Evolutionary conservation across 306 rosid species (phyloP), one percentile per base, ranked within the genome.

Genomic region (Astragalus membranaceus): DNA sequence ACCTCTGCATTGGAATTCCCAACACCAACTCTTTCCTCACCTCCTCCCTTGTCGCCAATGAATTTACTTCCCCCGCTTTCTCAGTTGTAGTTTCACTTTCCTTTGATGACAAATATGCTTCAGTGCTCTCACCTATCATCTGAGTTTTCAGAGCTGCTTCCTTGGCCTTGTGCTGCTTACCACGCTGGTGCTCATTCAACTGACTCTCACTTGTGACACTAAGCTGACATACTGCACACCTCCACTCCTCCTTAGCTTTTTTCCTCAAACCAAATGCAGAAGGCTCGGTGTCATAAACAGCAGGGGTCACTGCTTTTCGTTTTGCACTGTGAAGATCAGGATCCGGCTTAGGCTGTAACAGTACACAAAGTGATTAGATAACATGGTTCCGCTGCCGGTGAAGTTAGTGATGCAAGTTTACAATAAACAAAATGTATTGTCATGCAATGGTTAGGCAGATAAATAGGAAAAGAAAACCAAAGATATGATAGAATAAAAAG

Each of bases 101-200:
- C 49, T 69, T 20, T 20, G 23, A 20, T 20, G 23, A 20, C 6
- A 63, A 37, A 29, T 53, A 71, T 9, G 67, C 30, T 35, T 36
- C 8, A 39, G 44, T 39, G 55, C 35, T 17, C 51, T 70, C 73
- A 53, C 51, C 72, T 7, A 6, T 42, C 14, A 55, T 83, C 17
- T 10, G 41, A 29, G 47, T 68, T 67, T 11, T 54, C 30, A 84
- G 52, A 5, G 58, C 29, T 26, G 65, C 76, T 70, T 71, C 89
- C 58, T 73, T 86, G 63, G 87, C 75, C 80, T 69, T 85, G 85
- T 86, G 95, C 83, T 75, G 88, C 84, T n/a, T 88, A 26, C 97
- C 92, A 5, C 65, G 78, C 37, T 83, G 78, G 74, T 91, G 92
- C 1, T 44, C 55, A 8, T 69, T 60, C 10, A 91, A 79, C 8